Percentiles rank a stretch among this genome's conserved stretches.
These are phyloP conservation scores for Corynascus novoguineensis DNA, from an alignment of 495 filamentous ascomycete genomes.

Conservation along the genomic window DNA sequence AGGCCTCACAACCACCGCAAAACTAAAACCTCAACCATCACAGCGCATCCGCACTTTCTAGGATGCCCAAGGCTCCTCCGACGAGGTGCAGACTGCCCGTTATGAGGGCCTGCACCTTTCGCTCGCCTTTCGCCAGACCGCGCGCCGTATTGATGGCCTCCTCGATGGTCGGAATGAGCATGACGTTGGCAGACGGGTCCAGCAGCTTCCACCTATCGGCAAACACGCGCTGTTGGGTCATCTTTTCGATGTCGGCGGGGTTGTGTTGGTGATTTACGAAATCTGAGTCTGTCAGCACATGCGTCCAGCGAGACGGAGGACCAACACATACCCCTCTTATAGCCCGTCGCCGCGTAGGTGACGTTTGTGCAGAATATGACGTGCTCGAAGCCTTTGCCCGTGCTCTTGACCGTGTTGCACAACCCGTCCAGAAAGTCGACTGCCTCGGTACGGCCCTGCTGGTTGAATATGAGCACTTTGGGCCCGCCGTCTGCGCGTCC, in stretches of 20 bases:
- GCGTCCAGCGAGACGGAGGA: slow-evolving; percentile 18
- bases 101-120: slow-evolving; percentile 45
- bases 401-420: slow-evolving; percentile 45
- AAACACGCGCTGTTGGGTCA: slow-evolving; percentile 70
- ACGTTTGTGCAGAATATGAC: slow-evolving; percentile 87
- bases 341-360: slow-evolving; percentile 66
- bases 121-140: slow-evolving; percentile 36
- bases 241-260: slow-evolving; percentile 55
- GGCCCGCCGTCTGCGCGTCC: slow-evolving; percentile 17
- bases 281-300: slow-evolving; percentile 53
- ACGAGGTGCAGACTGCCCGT: slow-evolving; percentile 61
- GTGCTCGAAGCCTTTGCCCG: slow-evolving; percentile 60
- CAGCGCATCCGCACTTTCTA: slow-evolving; percentile 42
- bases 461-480: slow-evolving; percentile 89
- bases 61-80: slow-evolving; percentile 50
- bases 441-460: slow-evolving; percentile 81
- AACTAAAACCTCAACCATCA: slow-evolving; percentile 17
- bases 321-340: slow-evolving; percentile 44
- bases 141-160: slow-evolving; percentile 71
- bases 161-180: slow-evolving; percentile 73
- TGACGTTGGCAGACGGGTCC: slow-evolving; percentile 54
- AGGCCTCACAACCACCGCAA: no score
- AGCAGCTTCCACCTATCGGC: slow-evolving; percentile 66
- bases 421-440: slow-evolving; percentile 63
- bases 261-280: slow-evolving; percentile 73